These are phyloP conservation scores for Penicilliopsis zonata DNA, from an alignment of 495 filamentous ascomycete genomes.

Conservation along the genomic window DNA sequence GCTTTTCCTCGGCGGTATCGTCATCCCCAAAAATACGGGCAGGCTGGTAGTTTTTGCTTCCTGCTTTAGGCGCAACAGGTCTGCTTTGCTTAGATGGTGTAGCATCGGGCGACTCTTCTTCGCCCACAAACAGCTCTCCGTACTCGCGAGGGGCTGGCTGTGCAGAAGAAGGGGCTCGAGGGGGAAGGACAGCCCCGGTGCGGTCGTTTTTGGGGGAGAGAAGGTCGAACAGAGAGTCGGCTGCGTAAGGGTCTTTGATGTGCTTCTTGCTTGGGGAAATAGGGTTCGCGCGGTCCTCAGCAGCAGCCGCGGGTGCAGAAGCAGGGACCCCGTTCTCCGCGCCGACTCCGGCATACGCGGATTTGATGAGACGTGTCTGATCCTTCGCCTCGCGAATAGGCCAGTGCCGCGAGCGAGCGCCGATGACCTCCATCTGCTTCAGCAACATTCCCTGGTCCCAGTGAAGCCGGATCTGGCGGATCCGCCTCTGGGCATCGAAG, in stretches of 20 bases:
- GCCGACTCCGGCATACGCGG: conserved; percentile 15
- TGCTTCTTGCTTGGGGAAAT: conserved; percentile 35
- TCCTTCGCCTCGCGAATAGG: conserved; percentile 85
- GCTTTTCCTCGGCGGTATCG: conserved; percentile 18
- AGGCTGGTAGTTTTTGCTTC: conserved; percentile 57
- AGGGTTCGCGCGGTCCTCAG: conserved; percentile 30
- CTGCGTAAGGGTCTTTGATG: conserved; percentile 61
- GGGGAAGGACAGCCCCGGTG: conserved; percentile 20
- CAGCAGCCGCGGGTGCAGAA: conserved; percentile 4
- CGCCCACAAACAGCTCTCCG: conserved; percentile 49
- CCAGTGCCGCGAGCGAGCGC: conserved; percentile 77
- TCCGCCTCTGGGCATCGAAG: conserved; percentile 65
- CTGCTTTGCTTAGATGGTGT: conserved; percentile 38
- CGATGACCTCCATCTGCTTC: conserved; percentile 90
- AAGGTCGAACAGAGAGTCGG: conserved; percentile 40
- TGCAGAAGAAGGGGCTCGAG: conserved; percentile 35
- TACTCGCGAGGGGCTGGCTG: conserved; percentile 52
- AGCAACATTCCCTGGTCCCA: conserved; percentile 94
- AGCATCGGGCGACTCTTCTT: conserved; percentile 23
- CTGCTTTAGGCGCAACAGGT: conserved; percentile 47
- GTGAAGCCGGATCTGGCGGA: conserved; percentile 71
- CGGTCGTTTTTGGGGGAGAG: conserved; percentile 23
- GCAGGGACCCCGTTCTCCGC: conserved; percentile 4
- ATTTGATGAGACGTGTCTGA: conserved; percentile 61
- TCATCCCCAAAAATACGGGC: conserved; percentile 57